Evolutionary conservation across 768 basidiomycete species (phyloP).

Genomic region (Lepiota venenata): DNA sequence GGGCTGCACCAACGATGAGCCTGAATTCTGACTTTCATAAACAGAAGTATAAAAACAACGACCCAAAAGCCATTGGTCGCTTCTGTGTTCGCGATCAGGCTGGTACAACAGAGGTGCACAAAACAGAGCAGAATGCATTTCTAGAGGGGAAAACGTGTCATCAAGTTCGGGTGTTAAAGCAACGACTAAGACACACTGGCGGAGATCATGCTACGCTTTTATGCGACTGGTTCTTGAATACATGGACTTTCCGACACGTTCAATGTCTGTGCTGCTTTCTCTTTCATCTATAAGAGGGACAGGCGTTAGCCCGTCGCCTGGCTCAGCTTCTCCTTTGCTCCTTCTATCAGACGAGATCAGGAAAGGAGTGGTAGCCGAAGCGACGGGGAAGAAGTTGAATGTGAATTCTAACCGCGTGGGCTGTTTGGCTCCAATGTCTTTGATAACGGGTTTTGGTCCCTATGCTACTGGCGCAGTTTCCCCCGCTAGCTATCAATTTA

Average conservation of each 20-base stretch:
- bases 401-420: constrained; percentile 13
- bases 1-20: constrained; percentile 45
- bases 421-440: constrained; percentile 30
- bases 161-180: constrained; percentile 13
- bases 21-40: constrained; percentile 44
- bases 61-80: constrained; percentile 2
- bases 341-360: neutral
- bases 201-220: constrained; percentile 20
- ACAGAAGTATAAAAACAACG: constrained; percentile 17
- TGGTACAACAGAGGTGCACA: neutral
- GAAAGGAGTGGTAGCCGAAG: neutral
- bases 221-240: constrained; percentile 14
- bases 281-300: constrained; percentile 9
- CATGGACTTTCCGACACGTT: constrained; percentile 3
- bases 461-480: constrained; percentile 20
- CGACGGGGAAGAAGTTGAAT: constrained; percentile 8
- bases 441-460: constrained; percentile 37
- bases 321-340: neutral
- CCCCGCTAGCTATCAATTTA: constrained; percentile 22
- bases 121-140: neutral
- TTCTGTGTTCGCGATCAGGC: neutral
- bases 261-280: constrained; percentile 10
- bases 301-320: neutral
- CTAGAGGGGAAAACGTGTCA: constrained; percentile 10
- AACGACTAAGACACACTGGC: constrained; percentile 16